These are phyloP conservation scores for Plasmodium falciparum DNA, from an alignment of 169 alveolate genomes.

Conservation along the genomic window DNA sequence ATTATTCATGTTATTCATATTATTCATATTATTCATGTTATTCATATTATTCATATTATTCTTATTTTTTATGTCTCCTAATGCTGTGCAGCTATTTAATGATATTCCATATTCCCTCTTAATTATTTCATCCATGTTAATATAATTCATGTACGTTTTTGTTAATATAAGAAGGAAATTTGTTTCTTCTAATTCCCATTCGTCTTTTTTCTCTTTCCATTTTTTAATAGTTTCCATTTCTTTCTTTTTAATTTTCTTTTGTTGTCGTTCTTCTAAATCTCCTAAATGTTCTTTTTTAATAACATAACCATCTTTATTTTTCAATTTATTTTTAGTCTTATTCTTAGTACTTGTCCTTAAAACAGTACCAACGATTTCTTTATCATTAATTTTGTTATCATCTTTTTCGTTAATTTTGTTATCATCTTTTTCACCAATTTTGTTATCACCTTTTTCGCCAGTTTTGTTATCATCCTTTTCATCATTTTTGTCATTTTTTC, in stretches of 20 bases:
- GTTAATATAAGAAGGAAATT: conserved; percentile 63
- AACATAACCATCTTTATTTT: not conserved
- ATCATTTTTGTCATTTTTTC: too few species aligned
- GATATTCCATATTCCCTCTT: not conserved
- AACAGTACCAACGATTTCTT: not conserved
- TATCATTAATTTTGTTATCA: not conserved
- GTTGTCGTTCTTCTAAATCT: not conserved
- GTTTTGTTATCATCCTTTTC: too few species aligned
- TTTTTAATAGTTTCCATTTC: conserved; percentile 12
- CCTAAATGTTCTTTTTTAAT: not conserved
- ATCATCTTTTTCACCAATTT: too few species aligned
- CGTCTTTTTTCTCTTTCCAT: conserved; percentile 36
- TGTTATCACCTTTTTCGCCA: not conserved
- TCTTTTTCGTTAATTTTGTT: not conserved
- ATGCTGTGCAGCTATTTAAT: not conserved
- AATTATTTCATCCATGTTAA: conserved; percentile 27
- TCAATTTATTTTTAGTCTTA: conserved; percentile 2
- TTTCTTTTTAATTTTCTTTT: conserved; percentile 6
- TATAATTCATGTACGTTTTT: conserved; percentile 71
- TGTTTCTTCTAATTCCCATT: conserved; percentile 57
- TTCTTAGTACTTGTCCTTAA: not conserved
- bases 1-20: too few species aligned
- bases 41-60: not conserved
- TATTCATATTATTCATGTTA: not conserved
- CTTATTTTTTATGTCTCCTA: not conserved